Evolutionary conservation across 148 eudicot genomes (phyloP).

Genomic region (Diospyros lotus): DNA sequence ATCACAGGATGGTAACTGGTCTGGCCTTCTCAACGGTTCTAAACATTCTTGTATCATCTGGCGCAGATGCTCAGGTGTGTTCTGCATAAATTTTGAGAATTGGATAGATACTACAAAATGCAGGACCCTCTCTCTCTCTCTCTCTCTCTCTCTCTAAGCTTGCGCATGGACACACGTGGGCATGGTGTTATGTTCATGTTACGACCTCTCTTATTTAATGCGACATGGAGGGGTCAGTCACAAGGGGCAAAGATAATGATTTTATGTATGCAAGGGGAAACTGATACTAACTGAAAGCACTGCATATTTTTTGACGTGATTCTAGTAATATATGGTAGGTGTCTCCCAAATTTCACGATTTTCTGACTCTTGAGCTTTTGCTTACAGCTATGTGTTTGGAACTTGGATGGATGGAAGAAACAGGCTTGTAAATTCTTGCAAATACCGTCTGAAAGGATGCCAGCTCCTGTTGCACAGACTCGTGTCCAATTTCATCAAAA

Average conservation of each 20-base stretch:
- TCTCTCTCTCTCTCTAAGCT: background rate
- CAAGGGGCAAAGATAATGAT: background rate
- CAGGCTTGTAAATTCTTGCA: slow-evolving; percentile 40
- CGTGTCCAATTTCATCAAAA: slow-evolving; percentile 64
- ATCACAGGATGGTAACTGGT: slow-evolving; percentile 61
- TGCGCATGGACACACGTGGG: background rate
- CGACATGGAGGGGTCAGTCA: background rate
- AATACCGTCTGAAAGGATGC: slow-evolving; percentile 36
- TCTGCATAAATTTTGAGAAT: background rate
- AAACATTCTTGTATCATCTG: slow-evolving; percentile 62
- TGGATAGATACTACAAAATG: background rate
- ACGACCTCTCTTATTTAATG: background rate
- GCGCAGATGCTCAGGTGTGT: slow-evolving; percentile 68
- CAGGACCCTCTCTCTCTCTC: background rate
- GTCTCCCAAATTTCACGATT: background rate
- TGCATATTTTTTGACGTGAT: background rate
- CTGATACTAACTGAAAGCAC: too few species aligned
- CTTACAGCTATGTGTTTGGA: slow-evolving; percentile 59
- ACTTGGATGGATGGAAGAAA: slow-evolving; percentile 57
- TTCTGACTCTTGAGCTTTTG: background rate
- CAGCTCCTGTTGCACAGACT: slow-evolving; percentile 40
- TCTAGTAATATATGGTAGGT: too few species aligned
- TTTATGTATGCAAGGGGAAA: too few species aligned
- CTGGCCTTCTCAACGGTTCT: slow-evolving; percentile 58
- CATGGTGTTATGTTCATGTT: background rate